Evolutionary conservation across 352 stramenopile species (phyloP), one percentile per base, ranked within the genome.

Genomic region (Globisporangium recalcitrans): DNA sequence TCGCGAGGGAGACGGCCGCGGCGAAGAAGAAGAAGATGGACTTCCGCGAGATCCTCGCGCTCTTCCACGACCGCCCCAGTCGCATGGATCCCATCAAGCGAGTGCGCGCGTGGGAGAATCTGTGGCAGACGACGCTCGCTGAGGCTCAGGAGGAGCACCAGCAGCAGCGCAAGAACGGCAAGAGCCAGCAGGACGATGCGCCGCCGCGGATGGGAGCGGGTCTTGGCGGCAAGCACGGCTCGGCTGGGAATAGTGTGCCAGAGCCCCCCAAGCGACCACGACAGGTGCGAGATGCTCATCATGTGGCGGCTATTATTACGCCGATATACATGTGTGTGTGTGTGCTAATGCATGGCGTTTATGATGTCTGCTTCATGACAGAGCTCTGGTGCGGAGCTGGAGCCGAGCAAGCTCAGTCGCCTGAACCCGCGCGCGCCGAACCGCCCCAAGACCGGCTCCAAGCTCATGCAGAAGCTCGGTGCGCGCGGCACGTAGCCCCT

Each of bases 391-490:
- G 66, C 58, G 4, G 81, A 91, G 58, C 70, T 68, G 48, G 82
- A 91, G 62, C 75, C 77, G 7, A 80, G 69, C 63, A 91, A 91
- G 61, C 52, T 72, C 2, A 72, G 69, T 32, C 75, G 79, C 46
- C 38, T 85, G 19, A 73, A 73, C 40, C 27, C 51, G 29, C 72
- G 79, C 44, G 63, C 62, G 74, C 78, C 64, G 47, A 73, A 26
- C 62, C 73, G 72, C 38, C 71, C 64, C 26, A 77, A 78, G 34
- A 66, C 70, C 19, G 62, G 65, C 11, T 87, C 77, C 9, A 91
- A 91, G 52, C 75, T 91, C 42, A 69, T 91, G 76, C 82, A 89
- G 63, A 91, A 91, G 70, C 83, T 91, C 29, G 73, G 74, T 2
- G 67, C 60, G 29, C 60, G 60, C 16, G 60, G 51, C 38, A 60